Conservation (phyloP, 2,329 filamentous ascomycete species). For the Diaporthe destruens region DNA sequence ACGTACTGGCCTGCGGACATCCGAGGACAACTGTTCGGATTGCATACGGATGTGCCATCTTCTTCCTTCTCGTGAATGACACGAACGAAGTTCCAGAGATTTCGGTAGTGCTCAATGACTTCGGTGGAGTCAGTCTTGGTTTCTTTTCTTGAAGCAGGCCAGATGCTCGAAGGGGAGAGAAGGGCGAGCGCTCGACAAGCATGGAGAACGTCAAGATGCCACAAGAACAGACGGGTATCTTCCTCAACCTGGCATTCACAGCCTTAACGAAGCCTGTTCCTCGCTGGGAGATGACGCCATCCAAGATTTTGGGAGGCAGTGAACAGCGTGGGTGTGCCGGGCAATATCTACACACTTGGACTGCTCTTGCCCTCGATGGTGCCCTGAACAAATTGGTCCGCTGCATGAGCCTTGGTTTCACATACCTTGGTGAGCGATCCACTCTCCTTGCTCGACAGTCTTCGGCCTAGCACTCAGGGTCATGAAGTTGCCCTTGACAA, state of each 20-base stretch:
- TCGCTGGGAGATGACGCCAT: not conserved
- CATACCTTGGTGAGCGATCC: conserved; percentile 94
- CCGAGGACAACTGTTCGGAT: conserved; percentile 83
- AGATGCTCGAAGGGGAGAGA: not conserved
- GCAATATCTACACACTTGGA: not conserved
- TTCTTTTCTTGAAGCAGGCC: not conserved
- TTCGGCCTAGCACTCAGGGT: conserved; percentile 92
- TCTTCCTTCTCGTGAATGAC: conserved; percentile 90
- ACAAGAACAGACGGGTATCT: not conserved
- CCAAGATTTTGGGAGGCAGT: not conserved
- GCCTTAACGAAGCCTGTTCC: not conserved
- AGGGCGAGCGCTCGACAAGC: not conserved
- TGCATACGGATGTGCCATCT: conserved; percentile 84
- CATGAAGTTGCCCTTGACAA: conserved; percentile 98
- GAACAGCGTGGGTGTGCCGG: not conserved
- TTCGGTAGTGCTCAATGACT: conserved; percentile 94
- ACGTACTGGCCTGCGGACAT: conserved; percentile 96
- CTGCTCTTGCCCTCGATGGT: not conserved
- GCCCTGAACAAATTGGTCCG: not conserved
- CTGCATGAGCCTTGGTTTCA: conserved; percentile 18
- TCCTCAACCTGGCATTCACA: not conserved
- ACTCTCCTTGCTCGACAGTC: conserved; percentile 94
- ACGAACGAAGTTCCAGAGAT: conserved; percentile 89
- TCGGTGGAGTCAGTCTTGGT: conserved; percentile 38
- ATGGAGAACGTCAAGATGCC: conserved; percentile 40